Evolutionary conservation across 2,329 filamentous ascomycete genomes (phyloP).

Genomic region (Dactylellina drechsleri): DNA sequence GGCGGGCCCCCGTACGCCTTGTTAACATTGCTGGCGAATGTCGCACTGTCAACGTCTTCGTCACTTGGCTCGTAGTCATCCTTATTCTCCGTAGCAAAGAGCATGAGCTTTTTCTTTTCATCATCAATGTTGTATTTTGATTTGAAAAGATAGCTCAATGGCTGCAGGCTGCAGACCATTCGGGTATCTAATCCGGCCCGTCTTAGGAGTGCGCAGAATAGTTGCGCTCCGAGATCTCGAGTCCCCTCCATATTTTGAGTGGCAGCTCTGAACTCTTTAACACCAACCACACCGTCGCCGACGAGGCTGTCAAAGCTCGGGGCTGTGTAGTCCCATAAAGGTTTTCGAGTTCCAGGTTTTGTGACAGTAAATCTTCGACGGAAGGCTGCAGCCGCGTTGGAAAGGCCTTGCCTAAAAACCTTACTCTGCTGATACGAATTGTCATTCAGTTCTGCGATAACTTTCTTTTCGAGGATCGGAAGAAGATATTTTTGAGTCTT

Average conservation of each 20-base stretch:
- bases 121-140: slow-evolving; percentile 44
- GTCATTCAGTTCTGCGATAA: slow-evolving; percentile 44
- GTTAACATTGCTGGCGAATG: slow-evolving; percentile 41
- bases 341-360: slow-evolving; percentile 74
- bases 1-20: slow-evolving; percentile 51
- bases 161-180: slow-evolving; percentile 89
- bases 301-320: slow-evolving; percentile 24
- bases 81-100: slow-evolving; percentile 51
- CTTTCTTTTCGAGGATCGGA: slow-evolving; percentile 35
- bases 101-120: slow-evolving; percentile 33
- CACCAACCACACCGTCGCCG: slow-evolving; percentile 67
- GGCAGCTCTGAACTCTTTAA: slow-evolving; percentile 76
- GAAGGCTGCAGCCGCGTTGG: slow-evolving; percentile 75
- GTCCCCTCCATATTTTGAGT: slow-evolving; percentile 79
- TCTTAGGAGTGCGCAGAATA: slow-evolving; percentile 88
- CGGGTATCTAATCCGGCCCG: slow-evolving; percentile 82
- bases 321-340: slow-evolving; percentile 71
- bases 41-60: slow-evolving; percentile 24
- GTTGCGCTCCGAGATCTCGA: slow-evolving; percentile 85
- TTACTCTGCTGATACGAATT: slow-evolving; percentile 38
- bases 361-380: slow-evolving; percentile 75
- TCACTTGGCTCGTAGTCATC: slow-evolving; percentile 47
- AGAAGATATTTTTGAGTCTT: slow-evolving; percentile 68
- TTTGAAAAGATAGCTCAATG: slow-evolving; percentile 64
- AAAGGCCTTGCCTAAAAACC: slow-evolving; percentile 46